Conservation (phyloP, 2,329 filamentous ascomycete genomes). For the Colletotrichum sp. region DNA sequence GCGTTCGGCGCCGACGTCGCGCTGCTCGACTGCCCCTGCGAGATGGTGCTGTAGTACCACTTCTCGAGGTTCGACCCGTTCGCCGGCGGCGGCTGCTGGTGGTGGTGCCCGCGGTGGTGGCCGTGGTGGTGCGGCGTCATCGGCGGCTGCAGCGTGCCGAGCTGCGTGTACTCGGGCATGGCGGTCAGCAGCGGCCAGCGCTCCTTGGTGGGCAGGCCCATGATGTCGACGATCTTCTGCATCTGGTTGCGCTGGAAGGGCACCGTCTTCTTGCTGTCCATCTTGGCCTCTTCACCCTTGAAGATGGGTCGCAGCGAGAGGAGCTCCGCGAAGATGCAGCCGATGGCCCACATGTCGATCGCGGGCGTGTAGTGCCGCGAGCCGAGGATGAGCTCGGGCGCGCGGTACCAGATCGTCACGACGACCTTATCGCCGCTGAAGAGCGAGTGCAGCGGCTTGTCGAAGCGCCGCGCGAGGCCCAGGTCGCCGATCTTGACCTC, state of each 20-base stretch:
- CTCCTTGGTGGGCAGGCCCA: slow-evolving; percentile 88
- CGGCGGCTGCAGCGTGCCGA: slow-evolving; percentile 61
- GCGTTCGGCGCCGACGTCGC: slow-evolving; percentile 44
- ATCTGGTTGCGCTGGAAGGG: slow-evolving; percentile 98
- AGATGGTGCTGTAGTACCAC: slow-evolving; percentile 78
- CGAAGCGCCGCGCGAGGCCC: slow-evolving; percentile 88
- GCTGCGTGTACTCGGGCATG: slow-evolving; percentile 86
- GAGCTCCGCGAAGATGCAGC: slow-evolving; percentile 96
- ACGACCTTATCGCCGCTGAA: slow-evolving; percentile 98
- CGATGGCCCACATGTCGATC: slow-evolving; percentile 96
- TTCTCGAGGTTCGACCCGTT: slow-evolving; percentile 68
- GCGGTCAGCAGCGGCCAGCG: slow-evolving; percentile 83
- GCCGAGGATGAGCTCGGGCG: slow-evolving; percentile 90
- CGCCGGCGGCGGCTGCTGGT: slow-evolving; percentile 28
- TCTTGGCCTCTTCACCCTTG: slow-evolving; percentile 98
- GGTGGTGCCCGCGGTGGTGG: slow-evolving; percentile 45
- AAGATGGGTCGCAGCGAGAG: slow-evolving; percentile 92
- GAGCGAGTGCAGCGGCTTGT: slow-evolving; percentile 89
- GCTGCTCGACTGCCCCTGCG: slow-evolving; percentile 57
- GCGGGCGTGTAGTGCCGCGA: slow-evolving; percentile 96
- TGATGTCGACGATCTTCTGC: slow-evolving; percentile 97
- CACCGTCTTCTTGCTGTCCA: slow-evolving; percentile 97
- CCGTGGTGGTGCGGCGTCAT: slow-evolving; percentile 49
- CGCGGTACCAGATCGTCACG: slow-evolving; percentile 98
- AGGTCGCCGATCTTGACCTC: slow-evolving; percentile 95